phyloP scores from a whole-genome alignment of 2,329 filamentous ascomycete genomes.

The Neofusicoccum parvum region DNA sequence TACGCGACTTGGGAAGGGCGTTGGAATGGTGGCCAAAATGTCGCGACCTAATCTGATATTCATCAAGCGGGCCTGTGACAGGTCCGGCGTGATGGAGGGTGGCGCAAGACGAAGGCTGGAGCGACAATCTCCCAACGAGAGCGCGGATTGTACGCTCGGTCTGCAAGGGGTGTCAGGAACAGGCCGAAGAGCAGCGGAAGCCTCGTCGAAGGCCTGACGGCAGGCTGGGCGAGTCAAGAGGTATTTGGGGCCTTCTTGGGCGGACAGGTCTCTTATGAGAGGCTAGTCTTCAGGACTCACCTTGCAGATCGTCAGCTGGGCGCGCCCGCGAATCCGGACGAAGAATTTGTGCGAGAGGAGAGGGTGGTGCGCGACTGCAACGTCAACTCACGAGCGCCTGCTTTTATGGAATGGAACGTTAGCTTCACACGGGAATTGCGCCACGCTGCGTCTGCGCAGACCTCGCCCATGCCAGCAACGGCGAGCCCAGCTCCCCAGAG shows the following conservation, averaged over 20 bases:
- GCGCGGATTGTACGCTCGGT: slow-evolving; percentile 30
- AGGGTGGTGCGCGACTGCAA: slow-evolving; percentile 35
- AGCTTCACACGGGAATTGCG: slow-evolving; percentile 30
- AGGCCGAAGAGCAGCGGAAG: slow-evolving; percentile 22
- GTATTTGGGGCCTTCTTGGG: not conserved
- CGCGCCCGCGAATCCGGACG: slow-evolving; percentile 25
- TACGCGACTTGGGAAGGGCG: slow-evolving; percentile 37
- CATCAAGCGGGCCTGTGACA: slow-evolving; percentile 26
- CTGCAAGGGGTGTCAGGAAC: slow-evolving; percentile 33
- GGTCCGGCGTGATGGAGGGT: slow-evolving; percentile 26
- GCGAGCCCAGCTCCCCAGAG: not conserved
- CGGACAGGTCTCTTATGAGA: not conserved
- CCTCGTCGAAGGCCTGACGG: slow-evolving; percentile 19
- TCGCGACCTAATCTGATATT: slow-evolving; percentile 21
- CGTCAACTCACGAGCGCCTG: slow-evolving; percentile 34
- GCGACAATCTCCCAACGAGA: slow-evolving; percentile 27
- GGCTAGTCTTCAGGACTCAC: slow-evolving; percentile 22
- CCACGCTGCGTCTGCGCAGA: slow-evolving; percentile 24
- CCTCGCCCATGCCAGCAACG: slow-evolving; percentile 25
- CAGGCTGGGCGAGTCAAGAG: not conserved
- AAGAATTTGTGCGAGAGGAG: slow-evolving; percentile 27
- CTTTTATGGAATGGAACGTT: slow-evolving; percentile 34
- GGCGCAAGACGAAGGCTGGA: slow-evolving; percentile 22
- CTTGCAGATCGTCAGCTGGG: slow-evolving; percentile 32
- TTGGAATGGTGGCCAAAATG: slow-evolving; percentile 35